Percentiles rank a stretch among this genome's conserved stretches.
Conservation (phyloP, 2,329 filamentous ascomycete species). For the Didymella glomerata region DNA sequence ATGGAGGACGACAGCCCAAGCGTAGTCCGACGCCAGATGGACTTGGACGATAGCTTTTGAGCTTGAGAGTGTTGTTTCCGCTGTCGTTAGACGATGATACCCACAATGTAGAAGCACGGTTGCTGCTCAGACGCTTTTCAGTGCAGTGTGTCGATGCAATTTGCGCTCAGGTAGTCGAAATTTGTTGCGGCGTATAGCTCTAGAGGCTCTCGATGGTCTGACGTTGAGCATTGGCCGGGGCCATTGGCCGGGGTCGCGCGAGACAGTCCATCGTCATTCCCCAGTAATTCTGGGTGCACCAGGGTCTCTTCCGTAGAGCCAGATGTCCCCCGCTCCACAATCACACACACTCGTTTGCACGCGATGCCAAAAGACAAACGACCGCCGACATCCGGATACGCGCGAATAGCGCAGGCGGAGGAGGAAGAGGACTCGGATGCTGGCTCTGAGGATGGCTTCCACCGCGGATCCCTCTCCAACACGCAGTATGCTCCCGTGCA, state of each 20-base stretch:
- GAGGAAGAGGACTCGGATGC: constrained; percentile 56
- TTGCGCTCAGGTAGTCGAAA: background rate
- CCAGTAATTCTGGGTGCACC: constrained; percentile 25
- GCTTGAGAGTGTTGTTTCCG: background rate
- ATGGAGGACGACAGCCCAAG: constrained; percentile 59
- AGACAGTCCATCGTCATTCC: constrained; percentile 39
- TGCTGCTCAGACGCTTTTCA: background rate
- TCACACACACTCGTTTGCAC: constrained; percentile 1
- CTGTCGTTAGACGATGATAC: constrained; percentile 21
- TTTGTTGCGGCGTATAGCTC: background rate
- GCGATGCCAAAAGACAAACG: constrained; percentile 47
- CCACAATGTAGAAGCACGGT: constrained; percentile 3
- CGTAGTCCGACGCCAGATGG: constrained; percentile 55
- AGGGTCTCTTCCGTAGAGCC: constrained; percentile 15
- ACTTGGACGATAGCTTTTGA: constrained; percentile 60
- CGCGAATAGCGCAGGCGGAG: constrained; percentile 62
- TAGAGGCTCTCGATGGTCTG: background rate
- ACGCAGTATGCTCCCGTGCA: constrained; percentile 59
- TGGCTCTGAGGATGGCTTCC: constrained; percentile 52
- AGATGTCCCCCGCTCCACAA: constrained; percentile 9
- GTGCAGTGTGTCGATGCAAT: no score
- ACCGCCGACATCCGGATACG: constrained; percentile 60
- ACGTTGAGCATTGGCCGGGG: no score
- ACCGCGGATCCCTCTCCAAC: constrained; percentile 50
- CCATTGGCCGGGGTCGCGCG: constrained; percentile 26